Base-by-base conservation (phyloP, 1,139 yeast species). In the Diutina sp. region DNA sequence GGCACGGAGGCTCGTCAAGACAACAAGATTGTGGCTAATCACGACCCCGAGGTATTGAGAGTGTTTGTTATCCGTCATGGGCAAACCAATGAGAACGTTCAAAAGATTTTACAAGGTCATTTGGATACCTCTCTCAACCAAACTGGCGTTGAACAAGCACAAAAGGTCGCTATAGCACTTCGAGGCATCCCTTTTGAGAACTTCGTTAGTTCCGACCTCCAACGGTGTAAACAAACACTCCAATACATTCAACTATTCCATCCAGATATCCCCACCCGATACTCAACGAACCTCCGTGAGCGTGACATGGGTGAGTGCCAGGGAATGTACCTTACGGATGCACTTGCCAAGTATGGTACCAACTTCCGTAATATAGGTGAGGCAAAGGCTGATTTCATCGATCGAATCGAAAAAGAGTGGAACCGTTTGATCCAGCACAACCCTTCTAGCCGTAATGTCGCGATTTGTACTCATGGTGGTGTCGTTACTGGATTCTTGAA, bases 391-490 rank as follows among this genome's bases (percentile, higher is more conserved):
- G 76, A 68, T 21, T 77, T 90, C 57, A 64, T 76, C 29, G 65
- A 60, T 0, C 73, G 97, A 53, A 72, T 90, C 8, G 71, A 71
- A 11, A 58, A 64, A 2, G 83, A 80, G 54, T 77, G 87, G 75
- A 70, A 74, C 25, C 58, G 60, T 2, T 67, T 84, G 0, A 65
- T 83, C 3, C 70, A 70, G 7, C 69, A 69, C 16, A 64, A 63
- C 0, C 64, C 70, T 3, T 67, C 67, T 21, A 67, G 72, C 59
- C 66, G 69, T 54, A 86, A 85, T 59, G 77, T 87, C 1, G 72
- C 84, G 32, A 60, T 90, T 30, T 84, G 93, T 58, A 83, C 93
- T 12, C 97, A 90, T 66, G 97, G 97, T 21, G 96, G 97, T 6
- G 89, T 89, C 1, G 83, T 90, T 44, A 78, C 89, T 56, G 78